These are phyloP conservation scores for Euphorbia peplus DNA, from an alignment of 345 rosid genomes.

Conservation along the genomic window DNA sequence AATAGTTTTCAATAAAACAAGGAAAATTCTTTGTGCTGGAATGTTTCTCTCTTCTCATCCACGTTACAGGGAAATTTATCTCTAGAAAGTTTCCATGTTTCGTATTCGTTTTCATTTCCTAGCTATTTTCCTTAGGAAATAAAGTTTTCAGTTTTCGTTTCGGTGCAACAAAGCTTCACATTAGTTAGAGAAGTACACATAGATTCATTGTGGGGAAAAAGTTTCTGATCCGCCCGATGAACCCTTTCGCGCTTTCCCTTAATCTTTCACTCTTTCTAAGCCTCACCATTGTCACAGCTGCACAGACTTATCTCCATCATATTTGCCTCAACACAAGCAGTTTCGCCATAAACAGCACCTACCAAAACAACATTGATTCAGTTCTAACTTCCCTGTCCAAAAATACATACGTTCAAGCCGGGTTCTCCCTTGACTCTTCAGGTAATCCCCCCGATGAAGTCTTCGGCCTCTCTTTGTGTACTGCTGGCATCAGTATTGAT, in stretches of 20 bases:
- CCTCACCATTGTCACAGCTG: not conserved
- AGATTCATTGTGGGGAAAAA: not conserved
- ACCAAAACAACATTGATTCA: constrained; percentile 2
- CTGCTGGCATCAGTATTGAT: not conserved
- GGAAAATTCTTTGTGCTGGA: too few species aligned
- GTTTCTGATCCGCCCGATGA: not conserved
- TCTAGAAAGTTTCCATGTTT: too few species aligned
- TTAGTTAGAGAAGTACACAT: not conserved
- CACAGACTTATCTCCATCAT: not conserved
- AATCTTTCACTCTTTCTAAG: not conserved
- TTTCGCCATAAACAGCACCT: constrained; percentile 25
- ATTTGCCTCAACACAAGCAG: not conserved
- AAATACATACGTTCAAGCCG: not conserved
- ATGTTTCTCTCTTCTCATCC: too few species aligned
- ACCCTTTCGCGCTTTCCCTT: not conserved
- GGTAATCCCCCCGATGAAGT: constrained; percentile 15
- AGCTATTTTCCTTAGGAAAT: too few species aligned
- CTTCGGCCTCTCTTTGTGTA: constrained; percentile 21
- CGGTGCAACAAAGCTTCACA: not conserved
- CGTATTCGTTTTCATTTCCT: too few species aligned
- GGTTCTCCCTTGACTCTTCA: constrained; percentile 12
- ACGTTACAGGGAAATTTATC: too few species aligned
- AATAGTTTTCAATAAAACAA: too few species aligned
- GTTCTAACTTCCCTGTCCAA: constrained; percentile 15
- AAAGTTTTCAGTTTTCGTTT: too few species aligned